Percentiles rank a stretch among this genome's conserved stretches.
phyloP scores from a whole-genome alignment of 2,329 filamentous ascomycete species.

The Tympanopsis confertula region DNA sequence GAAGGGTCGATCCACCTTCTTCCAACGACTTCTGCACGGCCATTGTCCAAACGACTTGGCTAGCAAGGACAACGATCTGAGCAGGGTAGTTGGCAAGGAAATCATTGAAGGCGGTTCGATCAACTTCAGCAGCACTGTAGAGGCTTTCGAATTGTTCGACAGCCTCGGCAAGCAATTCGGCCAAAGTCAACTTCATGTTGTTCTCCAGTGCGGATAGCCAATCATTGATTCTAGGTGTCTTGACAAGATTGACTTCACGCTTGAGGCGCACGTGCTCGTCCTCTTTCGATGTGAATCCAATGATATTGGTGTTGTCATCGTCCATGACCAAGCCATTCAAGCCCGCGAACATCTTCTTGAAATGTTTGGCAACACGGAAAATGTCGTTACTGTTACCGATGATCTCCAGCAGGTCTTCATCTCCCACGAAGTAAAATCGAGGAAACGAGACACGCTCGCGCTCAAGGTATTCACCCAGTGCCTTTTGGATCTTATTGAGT shows the following conservation, averaged over 20 bases:
- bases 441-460: conserved; percentile 96
- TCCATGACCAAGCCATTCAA: conserved; percentile 83
- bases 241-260: conserved; percentile 81
- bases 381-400: conserved; percentile 99
- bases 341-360: conserved; percentile 99
- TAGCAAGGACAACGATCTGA: conserved; percentile 88
- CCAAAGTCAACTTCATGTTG: conserved; percentile 88
- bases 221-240: conserved; percentile 95
- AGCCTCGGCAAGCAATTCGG: conserved; percentile 79
- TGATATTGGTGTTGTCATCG: conserved; percentile 70
- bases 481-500: conserved; percentile 98
- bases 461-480: conserved; percentile 94
- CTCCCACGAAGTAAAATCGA: conserved; percentile 97
- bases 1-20: conserved; percentile 58
- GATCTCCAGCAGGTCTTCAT: conserved; percentile 95
- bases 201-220: conserved; percentile 89
- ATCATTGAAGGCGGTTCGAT: conserved; percentile 57
- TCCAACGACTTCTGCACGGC: conserved; percentile 69
- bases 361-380: conserved; percentile 89
- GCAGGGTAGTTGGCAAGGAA: conserved; percentile 80
- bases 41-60: conserved; percentile 87
- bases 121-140: conserved; percentile 60
- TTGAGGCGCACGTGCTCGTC: conserved; percentile 79
- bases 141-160: conserved; percentile 71
- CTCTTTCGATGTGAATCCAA: conserved; percentile 89